Conservation (phyloP, 257 asterid genomes). For the Rehmannia glutinosa region DNA sequence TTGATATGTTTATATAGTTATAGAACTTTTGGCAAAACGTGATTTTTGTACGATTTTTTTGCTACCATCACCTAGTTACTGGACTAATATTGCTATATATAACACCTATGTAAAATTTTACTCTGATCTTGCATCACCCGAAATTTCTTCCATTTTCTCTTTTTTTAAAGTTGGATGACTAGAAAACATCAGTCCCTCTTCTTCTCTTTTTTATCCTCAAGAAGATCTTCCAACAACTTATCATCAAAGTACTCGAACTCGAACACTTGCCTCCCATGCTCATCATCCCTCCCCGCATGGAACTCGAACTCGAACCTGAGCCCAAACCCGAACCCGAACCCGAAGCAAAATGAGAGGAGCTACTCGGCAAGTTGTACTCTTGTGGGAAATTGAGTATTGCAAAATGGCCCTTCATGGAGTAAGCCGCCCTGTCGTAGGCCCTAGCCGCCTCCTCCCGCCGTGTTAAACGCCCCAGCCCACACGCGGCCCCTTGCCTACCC, state of each 20-base stretch:
- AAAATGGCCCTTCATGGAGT: constrained; percentile 61
- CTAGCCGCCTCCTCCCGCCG: constrained; percentile 74
- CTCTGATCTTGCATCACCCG: too few relatives aligned
- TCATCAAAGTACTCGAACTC: constrained; percentile 69
- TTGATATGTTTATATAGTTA: too few relatives aligned
- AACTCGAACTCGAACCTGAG: too few relatives aligned
- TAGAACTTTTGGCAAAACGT: too few relatives aligned
- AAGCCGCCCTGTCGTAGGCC: constrained; percentile 75
- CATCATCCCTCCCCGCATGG: constrained; percentile 17
- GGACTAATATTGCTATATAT: too few relatives aligned
- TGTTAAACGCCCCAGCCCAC: constrained; percentile 73
- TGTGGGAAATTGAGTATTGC: constrained; percentile 79
- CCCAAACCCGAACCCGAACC: constrained; percentile 14
- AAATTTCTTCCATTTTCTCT: too few relatives aligned
- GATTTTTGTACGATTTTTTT: too few relatives aligned
- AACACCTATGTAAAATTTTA: too few relatives aligned
- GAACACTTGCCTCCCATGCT: too few relatives aligned
- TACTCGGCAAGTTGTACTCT: constrained; percentile 58
- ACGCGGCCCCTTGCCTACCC: constrained; percentile 53
- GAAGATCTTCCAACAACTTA: constrained; percentile 65
- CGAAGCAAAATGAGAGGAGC: constrained; percentile 57
- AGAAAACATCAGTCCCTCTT: constrained; percentile 15
- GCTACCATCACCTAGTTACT: too few relatives aligned
- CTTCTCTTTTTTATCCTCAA: constrained; percentile 29
- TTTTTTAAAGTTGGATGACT: too few relatives aligned